These are phyloP conservation scores for Penicillium frequentans DNA, from an alignment of 2,329 filamentous ascomycete species.

Conservation along the genomic window DNA sequence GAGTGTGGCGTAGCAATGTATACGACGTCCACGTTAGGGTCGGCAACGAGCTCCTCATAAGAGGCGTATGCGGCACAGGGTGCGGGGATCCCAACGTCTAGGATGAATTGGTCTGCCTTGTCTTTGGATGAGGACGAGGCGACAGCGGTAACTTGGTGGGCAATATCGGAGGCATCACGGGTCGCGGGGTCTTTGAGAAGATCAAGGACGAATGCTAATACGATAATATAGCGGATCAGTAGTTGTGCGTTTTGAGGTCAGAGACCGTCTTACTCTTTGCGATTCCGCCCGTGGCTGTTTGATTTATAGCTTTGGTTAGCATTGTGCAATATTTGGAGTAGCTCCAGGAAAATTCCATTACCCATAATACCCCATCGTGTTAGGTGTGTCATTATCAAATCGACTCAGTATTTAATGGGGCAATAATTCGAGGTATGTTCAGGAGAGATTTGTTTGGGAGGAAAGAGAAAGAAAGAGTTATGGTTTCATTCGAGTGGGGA, in stretches of 20 bases:
- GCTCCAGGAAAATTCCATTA: constrained; percentile 18
- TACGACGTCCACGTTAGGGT: constrained; percentile 78
- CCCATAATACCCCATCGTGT: constrained; percentile 47
- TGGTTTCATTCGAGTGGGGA: constrained; percentile 7
- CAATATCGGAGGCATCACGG: constrained; percentile 70
- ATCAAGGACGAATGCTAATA: constrained; percentile 67
- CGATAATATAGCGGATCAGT: not conserved
- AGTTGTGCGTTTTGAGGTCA: not conserved
- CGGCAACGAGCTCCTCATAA: constrained; percentile 77
- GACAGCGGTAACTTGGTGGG: constrained; percentile 75
- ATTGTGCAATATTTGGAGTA: not conserved
- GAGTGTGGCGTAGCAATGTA: constrained; percentile 90
- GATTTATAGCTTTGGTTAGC: constrained; percentile 17
- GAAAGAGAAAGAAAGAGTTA: not conserved
- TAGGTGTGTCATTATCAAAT: constrained; percentile 34
- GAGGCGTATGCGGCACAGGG: constrained; percentile 73
- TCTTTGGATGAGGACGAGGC: constrained; percentile 73
- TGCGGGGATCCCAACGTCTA: constrained; percentile 66
- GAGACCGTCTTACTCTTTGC: constrained; percentile 34
- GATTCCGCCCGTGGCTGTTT: constrained; percentile 46
- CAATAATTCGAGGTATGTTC: constrained; percentile 61
- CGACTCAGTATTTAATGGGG: constrained; percentile 21
- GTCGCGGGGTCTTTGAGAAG: constrained; percentile 70
- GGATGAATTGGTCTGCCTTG: constrained; percentile 71
- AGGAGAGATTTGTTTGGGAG: constrained; percentile 56